phyloP scores from a whole-genome alignment of 352 stramenopile species.

The Globisporangium polare region DNA sequence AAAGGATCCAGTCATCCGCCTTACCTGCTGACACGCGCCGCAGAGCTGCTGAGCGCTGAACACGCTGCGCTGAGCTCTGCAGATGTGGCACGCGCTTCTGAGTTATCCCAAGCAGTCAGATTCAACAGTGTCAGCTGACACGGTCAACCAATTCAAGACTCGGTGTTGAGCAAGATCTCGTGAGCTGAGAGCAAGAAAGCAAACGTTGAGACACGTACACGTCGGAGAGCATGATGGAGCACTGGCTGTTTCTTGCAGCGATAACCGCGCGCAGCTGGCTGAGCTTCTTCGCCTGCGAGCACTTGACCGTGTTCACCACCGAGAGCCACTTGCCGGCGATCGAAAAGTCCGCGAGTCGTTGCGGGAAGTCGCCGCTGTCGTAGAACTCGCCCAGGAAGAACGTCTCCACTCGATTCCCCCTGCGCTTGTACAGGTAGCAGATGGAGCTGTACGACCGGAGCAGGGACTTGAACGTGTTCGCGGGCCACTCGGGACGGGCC shows the following conservation, averaged over 20 bases:
- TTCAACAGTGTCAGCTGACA: neutral
- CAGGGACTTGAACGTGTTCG: constrained; percentile 25
- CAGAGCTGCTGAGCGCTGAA: constrained; percentile 17
- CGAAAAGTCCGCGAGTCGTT: constrained; percentile 31
- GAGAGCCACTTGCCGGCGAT: constrained; percentile 32
- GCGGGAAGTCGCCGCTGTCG: constrained; percentile 24
- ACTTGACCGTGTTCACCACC: constrained; percentile 24
- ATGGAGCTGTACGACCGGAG: constrained; percentile 23
- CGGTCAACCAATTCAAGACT: neutral
- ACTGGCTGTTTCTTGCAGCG: neutral
- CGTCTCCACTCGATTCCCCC: constrained; percentile 16
- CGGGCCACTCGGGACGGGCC: constrained; percentile 24
- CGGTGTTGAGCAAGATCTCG: neutral
- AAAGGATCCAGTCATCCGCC: neutral
- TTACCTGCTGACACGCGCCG: constrained; percentile 29
- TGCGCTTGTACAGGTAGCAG: constrained; percentile 33
- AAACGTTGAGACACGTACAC: neutral
- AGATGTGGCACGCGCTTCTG: constrained; percentile 12
- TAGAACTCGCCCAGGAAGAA: constrained; percentile 36
- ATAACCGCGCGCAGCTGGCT: neutral
- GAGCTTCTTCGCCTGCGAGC: constrained; percentile 13
- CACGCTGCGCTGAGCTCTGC: neutral
- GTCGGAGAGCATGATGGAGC: constrained; percentile 7
- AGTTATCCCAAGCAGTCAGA: constrained; percentile 3
- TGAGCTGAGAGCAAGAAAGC: no score